A percentile compares a stretch with the other conserved stretches of the same genome.
These are phyloP conservation scores for Linum trigynum DNA, from an alignment of 345 rosid genomes.

Conservation along the genomic window DNA sequence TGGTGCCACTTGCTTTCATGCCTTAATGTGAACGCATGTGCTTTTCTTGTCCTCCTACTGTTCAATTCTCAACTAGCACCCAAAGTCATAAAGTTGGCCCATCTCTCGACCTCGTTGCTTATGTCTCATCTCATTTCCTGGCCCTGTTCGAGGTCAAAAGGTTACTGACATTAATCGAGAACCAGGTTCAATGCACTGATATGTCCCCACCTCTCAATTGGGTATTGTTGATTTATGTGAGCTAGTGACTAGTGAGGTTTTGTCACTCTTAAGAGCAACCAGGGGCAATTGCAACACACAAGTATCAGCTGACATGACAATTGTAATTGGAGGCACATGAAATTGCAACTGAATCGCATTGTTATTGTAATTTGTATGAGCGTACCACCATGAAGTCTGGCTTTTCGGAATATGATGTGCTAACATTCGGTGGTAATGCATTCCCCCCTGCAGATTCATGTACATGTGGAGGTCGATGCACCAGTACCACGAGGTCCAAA, in stretches of 20 bases:
- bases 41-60: constrained; percentile 18
- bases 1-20: constrained; percentile 13
- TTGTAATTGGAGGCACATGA: no score
- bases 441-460: constrained; percentile 55
- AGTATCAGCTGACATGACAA: no score
- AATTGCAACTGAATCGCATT: no score
- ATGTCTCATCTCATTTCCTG: constrained; percentile 12
- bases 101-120: constrained; percentile 10
- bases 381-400: no score
- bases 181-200: constrained; percentile 22
- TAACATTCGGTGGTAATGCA: background rate
- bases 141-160: constrained; percentile 1
- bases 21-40: constrained; percentile 14
- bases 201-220: background rate
- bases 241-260: no score
- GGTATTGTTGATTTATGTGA: no score
- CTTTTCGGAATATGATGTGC: no score
- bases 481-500: constrained; percentile 78
- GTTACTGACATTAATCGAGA: constrained; percentile 11
- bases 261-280: no score
- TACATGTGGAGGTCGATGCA: constrained; percentile 97
- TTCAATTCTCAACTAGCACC: constrained; percentile 12
- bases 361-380: background rate
- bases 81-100: constrained; percentile 26
- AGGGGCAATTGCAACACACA: no score